Evolutionary conservation across 2,329 filamentous ascomycete species (phyloP).

Genomic region (Xylariaceae sp.): DNA sequence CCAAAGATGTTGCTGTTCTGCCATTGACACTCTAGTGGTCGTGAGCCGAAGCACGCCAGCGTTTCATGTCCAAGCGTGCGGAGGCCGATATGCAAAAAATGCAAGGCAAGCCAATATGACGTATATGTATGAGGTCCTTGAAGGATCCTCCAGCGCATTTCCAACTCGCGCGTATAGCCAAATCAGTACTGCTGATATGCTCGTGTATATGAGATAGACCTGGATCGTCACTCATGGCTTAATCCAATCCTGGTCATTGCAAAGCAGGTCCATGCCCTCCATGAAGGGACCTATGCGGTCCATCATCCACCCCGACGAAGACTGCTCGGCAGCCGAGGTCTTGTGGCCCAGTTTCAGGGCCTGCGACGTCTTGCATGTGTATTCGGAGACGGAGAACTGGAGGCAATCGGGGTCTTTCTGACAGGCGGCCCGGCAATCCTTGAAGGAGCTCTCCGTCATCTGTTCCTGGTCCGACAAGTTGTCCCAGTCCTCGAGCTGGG

Average conservation of each 20-base stretch:
- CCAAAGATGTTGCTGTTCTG: no score
- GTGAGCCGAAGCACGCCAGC: no score
- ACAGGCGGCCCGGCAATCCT: conserved; percentile 22
- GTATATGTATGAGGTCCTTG: no score
- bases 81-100: no score
- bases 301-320: conserved; percentile 28
- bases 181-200: no score
- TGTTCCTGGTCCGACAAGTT: conserved; percentile 24
- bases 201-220: no score
- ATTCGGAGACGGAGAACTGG: conserved; percentile 26
- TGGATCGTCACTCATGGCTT: neutral
- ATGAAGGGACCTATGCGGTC: conserved; percentile 24
- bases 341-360: conserved; percentile 22
- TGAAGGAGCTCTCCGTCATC: conserved; percentile 16
- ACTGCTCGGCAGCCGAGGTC: conserved; percentile 8
- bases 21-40: no score
- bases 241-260: conserved; percentile 17
- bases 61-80: no score
- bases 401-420: conserved; percentile 21
- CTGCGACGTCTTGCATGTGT: conserved; percentile 23
- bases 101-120: no score
- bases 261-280: conserved; percentile 21
- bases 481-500: conserved; percentile 25
- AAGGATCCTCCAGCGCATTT: no score
- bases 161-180: no score